phyloP scores from a whole-genome alignment of 495 filamentous ascomycete species.

The Cetradonia linearis region DNA sequence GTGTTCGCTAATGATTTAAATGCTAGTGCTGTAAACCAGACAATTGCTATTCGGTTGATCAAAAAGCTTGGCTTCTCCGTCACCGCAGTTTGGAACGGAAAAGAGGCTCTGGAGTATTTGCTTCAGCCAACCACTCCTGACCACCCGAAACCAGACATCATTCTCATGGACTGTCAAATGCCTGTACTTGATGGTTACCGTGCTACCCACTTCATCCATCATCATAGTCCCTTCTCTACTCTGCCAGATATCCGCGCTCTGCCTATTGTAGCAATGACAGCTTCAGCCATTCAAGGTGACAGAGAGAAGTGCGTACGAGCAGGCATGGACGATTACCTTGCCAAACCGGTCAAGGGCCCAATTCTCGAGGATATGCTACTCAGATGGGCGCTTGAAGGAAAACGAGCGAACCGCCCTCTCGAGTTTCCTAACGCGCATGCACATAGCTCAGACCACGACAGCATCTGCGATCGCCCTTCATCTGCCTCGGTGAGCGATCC shows the following conservation, averaged over 20 bases:
- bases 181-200: conserved; percentile 70
- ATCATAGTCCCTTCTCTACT: conserved; percentile 45
- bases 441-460: conserved; percentile 14
- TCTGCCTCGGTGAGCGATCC: conserved; percentile 6
- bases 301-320: conserved; percentile 63
- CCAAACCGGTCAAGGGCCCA: conserved; percentile 63
- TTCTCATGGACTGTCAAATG: conserved; percentile 86
- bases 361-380: conserved; percentile 63
- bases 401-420: conserved; percentile 3
- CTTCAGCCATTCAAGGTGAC: conserved; percentile 72
- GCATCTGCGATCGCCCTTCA: conserved; percentile 15
- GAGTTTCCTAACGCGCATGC: background rate
- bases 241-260: conserved; percentile 41
- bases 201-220: conserved; percentile 61
- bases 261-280: conserved; percentile 75
- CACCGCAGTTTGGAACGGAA: conserved; percentile 61
- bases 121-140: conserved; percentile 30
- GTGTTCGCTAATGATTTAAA: too few relatives aligned
- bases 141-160: conserved; percentile 55
- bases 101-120: conserved; percentile 61
- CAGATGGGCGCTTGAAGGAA: conserved; percentile 36
- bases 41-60: conserved; percentile 66
- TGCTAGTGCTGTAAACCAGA: conserved; percentile 55
- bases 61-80: conserved; percentile 65
- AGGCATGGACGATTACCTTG: conserved; percentile 78